These are phyloP conservation scores for Termitomyces sp. DNA, from an alignment of 768 basidiomycete genomes.

Conservation along the genomic window DNA sequence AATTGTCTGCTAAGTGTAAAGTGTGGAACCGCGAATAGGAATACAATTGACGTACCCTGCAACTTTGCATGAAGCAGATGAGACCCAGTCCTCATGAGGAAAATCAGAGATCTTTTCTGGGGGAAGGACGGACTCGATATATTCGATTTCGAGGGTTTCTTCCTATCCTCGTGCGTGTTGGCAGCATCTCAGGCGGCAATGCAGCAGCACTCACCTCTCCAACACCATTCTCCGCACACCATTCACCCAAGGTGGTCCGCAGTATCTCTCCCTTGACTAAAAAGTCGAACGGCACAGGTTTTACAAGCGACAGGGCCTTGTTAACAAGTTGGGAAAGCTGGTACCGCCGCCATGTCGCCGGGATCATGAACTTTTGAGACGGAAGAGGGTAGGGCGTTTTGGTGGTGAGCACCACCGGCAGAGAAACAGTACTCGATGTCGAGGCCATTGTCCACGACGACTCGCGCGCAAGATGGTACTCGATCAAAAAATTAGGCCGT, in stretches of 20 bases:
- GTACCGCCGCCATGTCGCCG: conserved; percentile 87
- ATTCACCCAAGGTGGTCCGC: conserved; percentile 66
- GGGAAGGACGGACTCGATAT: conserved; percentile 86
- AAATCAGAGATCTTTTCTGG: conserved; percentile 78
- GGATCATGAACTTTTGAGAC: conserved; percentile 90
- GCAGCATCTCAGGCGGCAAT: not conserved
- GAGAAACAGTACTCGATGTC: conserved; percentile 28
- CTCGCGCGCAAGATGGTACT: not conserved
- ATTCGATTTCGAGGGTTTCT: conserved; percentile 90
- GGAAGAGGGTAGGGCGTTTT: conserved; percentile 73
- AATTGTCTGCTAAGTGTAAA: conserved; percentile 51
- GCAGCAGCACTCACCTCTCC: conserved; percentile 54
- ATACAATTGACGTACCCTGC: conserved; percentile 41
- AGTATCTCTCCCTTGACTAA: conserved; percentile 82
- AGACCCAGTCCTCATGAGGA: conserved; percentile 94
- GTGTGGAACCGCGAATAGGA: conserved; percentile 1
- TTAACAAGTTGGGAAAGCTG: conserved; percentile 97
- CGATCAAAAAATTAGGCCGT: not conserved
- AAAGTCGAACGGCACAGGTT: conserved; percentile 91
- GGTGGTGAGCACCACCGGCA: conserved; percentile 73
- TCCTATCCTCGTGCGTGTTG: conserved; percentile 46
- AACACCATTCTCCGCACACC: conserved; percentile 67
- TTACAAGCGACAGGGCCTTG: conserved; percentile 76
- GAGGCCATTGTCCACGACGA: conserved; percentile 8
- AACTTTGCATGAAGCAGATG: conserved; percentile 64